These are phyloP conservation scores for Magnaporthiopsis incrustans DNA, from an alignment of 2,329 filamentous ascomycete species.

Conservation along the genomic window DNA sequence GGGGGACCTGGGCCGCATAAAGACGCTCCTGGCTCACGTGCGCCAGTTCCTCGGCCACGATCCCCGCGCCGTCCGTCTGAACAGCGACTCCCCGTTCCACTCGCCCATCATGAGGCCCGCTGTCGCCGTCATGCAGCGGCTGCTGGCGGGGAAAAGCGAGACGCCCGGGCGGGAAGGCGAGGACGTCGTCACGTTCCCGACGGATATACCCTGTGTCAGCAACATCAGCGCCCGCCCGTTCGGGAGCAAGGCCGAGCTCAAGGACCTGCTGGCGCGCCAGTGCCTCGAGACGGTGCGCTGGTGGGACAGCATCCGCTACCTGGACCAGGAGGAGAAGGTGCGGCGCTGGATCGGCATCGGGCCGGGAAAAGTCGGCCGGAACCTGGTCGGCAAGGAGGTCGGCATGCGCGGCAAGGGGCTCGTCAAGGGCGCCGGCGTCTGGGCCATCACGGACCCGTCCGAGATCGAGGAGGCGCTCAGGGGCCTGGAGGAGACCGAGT, in stretches of 20 bases:
- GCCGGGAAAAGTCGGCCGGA: slow-evolving; percentile 86
- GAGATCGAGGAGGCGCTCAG: slow-evolving; percentile 63
- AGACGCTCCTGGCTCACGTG: slow-evolving; percentile 72
- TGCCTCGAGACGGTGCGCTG: slow-evolving; percentile 89
- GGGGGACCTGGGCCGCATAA: slow-evolving; percentile 76
- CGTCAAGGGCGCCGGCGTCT: slow-evolving; percentile 84
- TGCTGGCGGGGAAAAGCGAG: slow-evolving; percentile 54
- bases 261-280: slow-evolving; percentile 77
- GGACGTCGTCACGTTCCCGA: slow-evolving; percentile 69
- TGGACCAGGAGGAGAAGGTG: slow-evolving; percentile 77
- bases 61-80: slow-evolving; percentile 76
- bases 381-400: slow-evolving; percentile 91
- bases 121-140: slow-evolving; percentile 60
- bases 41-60: slow-evolving; percentile 88
- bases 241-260: slow-evolving; percentile 61
- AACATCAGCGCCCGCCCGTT: slow-evolving; percentile 83
- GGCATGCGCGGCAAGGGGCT: slow-evolving; percentile 72
- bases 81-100: slow-evolving; percentile 85
- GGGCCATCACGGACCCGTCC: slow-evolving; percentile 77
- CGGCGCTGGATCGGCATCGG: slow-evolving; percentile 86
- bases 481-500: slow-evolving; percentile 57
- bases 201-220: slow-evolving; percentile 67
- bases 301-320: slow-evolving; percentile 88
- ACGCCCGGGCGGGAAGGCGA: slow-evolving; percentile 44
- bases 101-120: slow-evolving; percentile 87